A percentile compares a stretch with the other conserved stretches of the same genome.
Conservation (phyloP, 495 filamentous ascomycete species). For the Tuber melanosporum region DNA sequence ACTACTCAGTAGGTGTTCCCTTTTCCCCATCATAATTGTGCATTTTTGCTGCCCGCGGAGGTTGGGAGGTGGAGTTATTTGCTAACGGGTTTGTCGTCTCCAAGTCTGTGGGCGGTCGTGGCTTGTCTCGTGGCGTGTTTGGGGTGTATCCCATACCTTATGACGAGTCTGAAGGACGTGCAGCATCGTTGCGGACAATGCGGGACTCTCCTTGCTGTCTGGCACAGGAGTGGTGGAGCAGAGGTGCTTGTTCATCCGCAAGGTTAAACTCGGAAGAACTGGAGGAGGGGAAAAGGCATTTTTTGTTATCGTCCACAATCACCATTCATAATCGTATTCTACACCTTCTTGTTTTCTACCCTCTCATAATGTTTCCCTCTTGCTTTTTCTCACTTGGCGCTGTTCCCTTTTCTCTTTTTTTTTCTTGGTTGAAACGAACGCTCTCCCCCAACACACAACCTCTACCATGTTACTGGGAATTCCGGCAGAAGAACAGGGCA, state of each 20-base stretch:
- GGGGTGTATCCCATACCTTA: conserved; percentile 28
- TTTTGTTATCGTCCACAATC: not conserved
- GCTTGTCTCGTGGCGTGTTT: conserved; percentile 18
- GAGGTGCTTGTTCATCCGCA: conserved; percentile 23
- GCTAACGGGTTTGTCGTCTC: not conserved
- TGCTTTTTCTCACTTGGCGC: not conserved
- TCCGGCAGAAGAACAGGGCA: not conserved
- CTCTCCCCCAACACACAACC: not conserved
- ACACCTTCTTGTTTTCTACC: not conserved
- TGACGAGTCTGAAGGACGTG: conserved; percentile 26
- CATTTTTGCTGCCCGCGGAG: not conserved
- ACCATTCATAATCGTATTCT: not conserved
- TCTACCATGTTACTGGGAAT: not conserved
- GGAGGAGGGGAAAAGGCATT: conserved; percentile 2
- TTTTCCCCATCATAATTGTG: not conserved
- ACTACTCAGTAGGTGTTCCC: conserved; percentile 24
- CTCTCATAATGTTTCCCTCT: not conserved
- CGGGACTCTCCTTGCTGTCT: conserved; percentile 15
- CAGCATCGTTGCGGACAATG: conserved; percentile 27
- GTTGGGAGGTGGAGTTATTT: not conserved
- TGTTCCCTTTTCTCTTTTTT: not conserved
- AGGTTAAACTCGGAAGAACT: not conserved
- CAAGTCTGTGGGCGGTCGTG: conserved; percentile 20
- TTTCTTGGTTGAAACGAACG: not conserved
- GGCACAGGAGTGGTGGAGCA: conserved; percentile 30